phyloP scores from a whole-genome alignment of 2,329 filamentous ascomycete species.

The Claviceps lovelessii region DNA sequence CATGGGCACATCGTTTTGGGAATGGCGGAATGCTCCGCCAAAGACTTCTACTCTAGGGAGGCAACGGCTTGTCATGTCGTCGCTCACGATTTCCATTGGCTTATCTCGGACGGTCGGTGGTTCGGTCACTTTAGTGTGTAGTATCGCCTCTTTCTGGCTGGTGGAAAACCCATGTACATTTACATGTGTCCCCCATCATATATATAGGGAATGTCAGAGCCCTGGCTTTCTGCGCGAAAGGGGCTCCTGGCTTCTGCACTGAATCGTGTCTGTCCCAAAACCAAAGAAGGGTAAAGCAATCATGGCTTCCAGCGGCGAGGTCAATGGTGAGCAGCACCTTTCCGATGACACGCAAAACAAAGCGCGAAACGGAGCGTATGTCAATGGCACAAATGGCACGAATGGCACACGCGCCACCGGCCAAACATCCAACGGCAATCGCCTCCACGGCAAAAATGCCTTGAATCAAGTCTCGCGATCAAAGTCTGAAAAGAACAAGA shows the following conservation, averaged over 20 bases:
- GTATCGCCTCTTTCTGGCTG: too few relatives aligned
- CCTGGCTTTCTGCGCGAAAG: neutral
- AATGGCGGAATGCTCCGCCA: too few relatives aligned
- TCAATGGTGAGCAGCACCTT: neutral
- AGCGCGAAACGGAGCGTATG: constrained; percentile 11
- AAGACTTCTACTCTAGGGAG: neutral
- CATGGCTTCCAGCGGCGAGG: neutral
- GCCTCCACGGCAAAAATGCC: constrained; percentile 1
- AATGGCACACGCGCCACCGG: constrained; percentile 7
- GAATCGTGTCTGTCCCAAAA: neutral
- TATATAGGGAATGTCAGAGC: neutral
- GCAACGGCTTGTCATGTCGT: neutral
- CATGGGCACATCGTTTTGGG: neutral
- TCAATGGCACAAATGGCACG: constrained; percentile 6
- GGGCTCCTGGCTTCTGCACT: neutral
- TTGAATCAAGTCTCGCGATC: neutral
- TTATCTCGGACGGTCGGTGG: neutral
- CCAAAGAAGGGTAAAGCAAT: neutral
- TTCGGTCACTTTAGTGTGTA: neutral
- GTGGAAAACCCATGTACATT: too few relatives aligned
- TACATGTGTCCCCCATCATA: neutral
- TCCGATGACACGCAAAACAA: constrained; percentile 10
- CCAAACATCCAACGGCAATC: constrained; percentile 4
- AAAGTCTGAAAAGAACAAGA: neutral
- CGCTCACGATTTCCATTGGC: neutral